phyloP scores from a whole-genome alignment of 2,329 filamentous ascomycete species.

The Xylariaceae sp. region DNA sequence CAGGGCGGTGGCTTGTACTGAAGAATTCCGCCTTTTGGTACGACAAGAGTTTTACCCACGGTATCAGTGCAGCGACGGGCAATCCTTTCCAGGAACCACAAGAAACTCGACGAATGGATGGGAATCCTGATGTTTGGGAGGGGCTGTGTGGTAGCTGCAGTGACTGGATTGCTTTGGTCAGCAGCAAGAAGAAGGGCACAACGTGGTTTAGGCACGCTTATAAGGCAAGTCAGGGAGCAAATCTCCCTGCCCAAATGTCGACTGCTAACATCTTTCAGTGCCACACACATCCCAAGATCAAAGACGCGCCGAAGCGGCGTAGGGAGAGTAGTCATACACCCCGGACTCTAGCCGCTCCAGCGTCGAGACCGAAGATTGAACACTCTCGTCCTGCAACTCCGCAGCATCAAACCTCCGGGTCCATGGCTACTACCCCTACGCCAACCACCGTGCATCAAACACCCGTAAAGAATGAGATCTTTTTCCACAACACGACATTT shows the following conservation, averaged over 20 bases:
- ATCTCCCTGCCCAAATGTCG: not conserved
- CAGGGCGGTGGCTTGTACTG: constrained; percentile 78
- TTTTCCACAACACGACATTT: constrained; percentile 31
- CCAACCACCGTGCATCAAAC: constrained; percentile 28
- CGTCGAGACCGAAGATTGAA: constrained; percentile 46
- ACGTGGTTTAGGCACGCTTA: constrained; percentile 89
- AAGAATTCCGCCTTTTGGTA: constrained; percentile 95
- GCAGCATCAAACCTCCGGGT: constrained; percentile 38
- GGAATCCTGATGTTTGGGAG: constrained; percentile 78
- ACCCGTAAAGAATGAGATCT: constrained; percentile 24
- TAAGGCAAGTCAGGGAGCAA: constrained; percentile 52
- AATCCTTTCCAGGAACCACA: constrained; percentile 74
- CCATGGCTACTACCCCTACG: constrained; percentile 39
- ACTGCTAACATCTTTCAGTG: constrained; percentile 44
- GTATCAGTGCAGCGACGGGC: constrained; percentile 78
- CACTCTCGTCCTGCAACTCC: constrained; percentile 40
- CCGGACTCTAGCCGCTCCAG: constrained; percentile 38
- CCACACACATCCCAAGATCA: constrained; percentile 68
- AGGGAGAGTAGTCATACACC: constrained; percentile 54
- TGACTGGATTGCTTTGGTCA: constrained; percentile 77
- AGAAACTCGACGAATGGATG: constrained; percentile 71
- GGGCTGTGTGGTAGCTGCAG: constrained; percentile 74
- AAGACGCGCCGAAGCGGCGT: constrained; percentile 65
- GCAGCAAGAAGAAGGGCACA: constrained; percentile 87
- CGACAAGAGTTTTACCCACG: constrained; percentile 86